phyloP scores from a whole-genome alignment of 2,329 filamentous ascomycete genomes.

The Claviceps sp. region DNA sequence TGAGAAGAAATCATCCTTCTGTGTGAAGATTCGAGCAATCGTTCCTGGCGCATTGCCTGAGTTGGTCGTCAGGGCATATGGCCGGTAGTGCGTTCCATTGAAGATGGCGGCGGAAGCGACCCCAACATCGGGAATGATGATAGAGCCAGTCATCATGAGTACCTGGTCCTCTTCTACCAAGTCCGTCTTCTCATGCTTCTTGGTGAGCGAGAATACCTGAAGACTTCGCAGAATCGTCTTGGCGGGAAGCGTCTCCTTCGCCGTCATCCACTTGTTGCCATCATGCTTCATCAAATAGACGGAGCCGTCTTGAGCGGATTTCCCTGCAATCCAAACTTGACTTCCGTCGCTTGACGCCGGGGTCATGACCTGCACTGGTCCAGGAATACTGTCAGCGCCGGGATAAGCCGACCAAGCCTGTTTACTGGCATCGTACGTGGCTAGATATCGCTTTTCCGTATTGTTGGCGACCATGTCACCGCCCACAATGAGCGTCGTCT shows the following conservation, averaged over 20 bases:
- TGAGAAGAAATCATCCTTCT: conserved; percentile 65
- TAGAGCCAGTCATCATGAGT: conserved; percentile 73
- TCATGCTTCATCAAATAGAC: conserved; percentile 76
- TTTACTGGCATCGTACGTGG: conserved; percentile 55
- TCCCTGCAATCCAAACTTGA: conserved; percentile 74
- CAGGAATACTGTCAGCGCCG: conserved; percentile 56
- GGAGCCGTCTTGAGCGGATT: conserved; percentile 45
- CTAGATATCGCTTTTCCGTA: conserved; percentile 49
- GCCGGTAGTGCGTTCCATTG: conserved; percentile 65
- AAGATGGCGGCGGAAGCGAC: conserved; percentile 77
- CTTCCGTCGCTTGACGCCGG: conserved; percentile 58
- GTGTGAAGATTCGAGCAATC: conserved; percentile 70
- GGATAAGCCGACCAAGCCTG: conserved; percentile 53
- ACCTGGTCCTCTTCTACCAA: conserved; percentile 55
- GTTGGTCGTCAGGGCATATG: conserved; percentile 68
- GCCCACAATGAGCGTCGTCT: conserved; percentile 59
- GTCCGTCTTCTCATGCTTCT: conserved; percentile 50
- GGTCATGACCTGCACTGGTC: conserved; percentile 64
- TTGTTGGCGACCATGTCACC: conserved; percentile 61
- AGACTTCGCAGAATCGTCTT: conserved; percentile 63
- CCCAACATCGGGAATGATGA: conserved; percentile 64
- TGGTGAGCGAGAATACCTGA: conserved; percentile 63
- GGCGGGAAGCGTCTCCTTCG: conserved; percentile 47
- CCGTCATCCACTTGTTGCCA: conserved; percentile 54
- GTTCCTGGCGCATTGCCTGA: conserved; percentile 53